These are phyloP conservation scores for Solanum bulbocastanum DNA, from an alignment of 257 asterid genomes.

Conservation along the genomic window DNA sequence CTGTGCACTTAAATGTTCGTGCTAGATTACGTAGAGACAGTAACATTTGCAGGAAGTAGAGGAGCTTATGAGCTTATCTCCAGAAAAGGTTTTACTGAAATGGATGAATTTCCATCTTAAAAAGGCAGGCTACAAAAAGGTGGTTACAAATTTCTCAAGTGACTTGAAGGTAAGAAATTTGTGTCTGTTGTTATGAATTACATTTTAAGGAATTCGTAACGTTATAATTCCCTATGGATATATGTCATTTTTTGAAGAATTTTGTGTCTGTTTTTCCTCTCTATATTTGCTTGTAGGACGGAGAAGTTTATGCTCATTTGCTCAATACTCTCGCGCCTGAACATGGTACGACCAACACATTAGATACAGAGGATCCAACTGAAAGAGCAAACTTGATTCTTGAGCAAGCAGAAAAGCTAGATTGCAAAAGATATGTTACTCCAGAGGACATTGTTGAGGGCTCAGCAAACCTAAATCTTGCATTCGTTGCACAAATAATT, in stretches of 20 bases:
- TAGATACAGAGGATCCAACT: slow-evolving; percentile 65
- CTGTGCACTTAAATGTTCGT: neutral
- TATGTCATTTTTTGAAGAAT: neutral
- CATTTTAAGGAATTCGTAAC: neutral
- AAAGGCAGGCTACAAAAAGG: slow-evolving; percentile 57
- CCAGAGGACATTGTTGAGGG: slow-evolving; percentile 88
- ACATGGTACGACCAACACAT: slow-evolving; percentile 45
- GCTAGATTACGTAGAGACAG: neutral
- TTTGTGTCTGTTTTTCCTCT: neutral
- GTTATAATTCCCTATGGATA: neutral
- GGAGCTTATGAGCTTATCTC: slow-evolving; percentile 66
- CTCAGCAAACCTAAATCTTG: slow-evolving; percentile 74
- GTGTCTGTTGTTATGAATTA: neutral
- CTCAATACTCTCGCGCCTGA: slow-evolving; percentile 91
- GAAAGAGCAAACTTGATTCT: slow-evolving; percentile 80
- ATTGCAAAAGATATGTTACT: slow-evolving; percentile 75
- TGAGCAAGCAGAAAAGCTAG: slow-evolving; percentile 87
- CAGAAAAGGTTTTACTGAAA: slow-evolving; percentile 75
- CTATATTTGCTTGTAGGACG: slow-evolving; percentile 43
- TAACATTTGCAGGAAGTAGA: slow-evolving; percentile 51
- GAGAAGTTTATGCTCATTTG: slow-evolving; percentile 88
- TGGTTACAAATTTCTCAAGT: slow-evolving; percentile 67
- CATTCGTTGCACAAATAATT: slow-evolving; percentile 91
- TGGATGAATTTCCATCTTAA: slow-evolving; percentile 95
- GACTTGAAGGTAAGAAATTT: slow-evolving; percentile 53